A percentile compares a stretch with the other conserved stretches of the same genome.
Conservation (phyloP, 352 stramenopile genomes). For the Phytophthora pluvialis region DNA sequence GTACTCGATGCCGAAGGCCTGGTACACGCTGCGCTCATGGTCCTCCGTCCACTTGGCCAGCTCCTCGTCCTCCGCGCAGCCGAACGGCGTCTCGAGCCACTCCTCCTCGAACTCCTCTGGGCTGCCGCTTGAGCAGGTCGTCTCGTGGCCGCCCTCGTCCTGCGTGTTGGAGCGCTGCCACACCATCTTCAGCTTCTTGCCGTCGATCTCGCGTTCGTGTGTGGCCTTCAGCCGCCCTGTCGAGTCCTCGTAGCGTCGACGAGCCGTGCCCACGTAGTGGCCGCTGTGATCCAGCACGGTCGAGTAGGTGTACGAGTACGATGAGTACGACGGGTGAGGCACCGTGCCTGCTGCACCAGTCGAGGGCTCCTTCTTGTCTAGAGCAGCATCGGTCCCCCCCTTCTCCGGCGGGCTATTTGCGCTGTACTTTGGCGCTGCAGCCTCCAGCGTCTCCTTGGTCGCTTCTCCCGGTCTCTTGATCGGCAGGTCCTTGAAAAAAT, state of each 20-base stretch:
- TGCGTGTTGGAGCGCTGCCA: constrained; percentile 56
- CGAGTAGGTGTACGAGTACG: constrained; percentile 71
- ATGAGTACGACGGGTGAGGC: constrained; percentile 46
- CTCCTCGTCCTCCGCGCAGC: constrained; percentile 48
- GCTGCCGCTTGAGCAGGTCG: constrained; percentile 39
- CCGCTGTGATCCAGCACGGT: constrained; percentile 69
- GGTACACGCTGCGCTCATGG: constrained; percentile 35
- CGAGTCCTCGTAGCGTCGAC: constrained; percentile 82
- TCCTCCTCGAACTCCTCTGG: constrained; percentile 68
- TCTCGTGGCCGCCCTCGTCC: constrained; percentile 68
- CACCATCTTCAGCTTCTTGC: constrained; percentile 61
- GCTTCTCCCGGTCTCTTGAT: constrained; percentile 31
- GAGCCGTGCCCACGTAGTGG: constrained; percentile 52
- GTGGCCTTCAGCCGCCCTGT: constrained; percentile 69
- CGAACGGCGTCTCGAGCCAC: constrained; percentile 73
- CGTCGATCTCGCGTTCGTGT: constrained; percentile 73
- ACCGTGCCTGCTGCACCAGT: constrained; percentile 17
- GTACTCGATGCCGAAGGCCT: constrained; percentile 52
- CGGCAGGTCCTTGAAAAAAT: constrained; percentile 61
- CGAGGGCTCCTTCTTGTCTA: constrained; percentile 28
- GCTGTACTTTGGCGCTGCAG: constrained; percentile 13
- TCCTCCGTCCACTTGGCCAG: constrained; percentile 34
- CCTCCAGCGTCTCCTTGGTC: constrained; percentile 20
- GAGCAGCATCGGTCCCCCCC: constrained; percentile 19
- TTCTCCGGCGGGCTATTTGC: constrained; percentile 7